phyloP scores from a whole-genome alignment of 257 asterid genomes.

The Ajuga chamaepitys region DNA sequence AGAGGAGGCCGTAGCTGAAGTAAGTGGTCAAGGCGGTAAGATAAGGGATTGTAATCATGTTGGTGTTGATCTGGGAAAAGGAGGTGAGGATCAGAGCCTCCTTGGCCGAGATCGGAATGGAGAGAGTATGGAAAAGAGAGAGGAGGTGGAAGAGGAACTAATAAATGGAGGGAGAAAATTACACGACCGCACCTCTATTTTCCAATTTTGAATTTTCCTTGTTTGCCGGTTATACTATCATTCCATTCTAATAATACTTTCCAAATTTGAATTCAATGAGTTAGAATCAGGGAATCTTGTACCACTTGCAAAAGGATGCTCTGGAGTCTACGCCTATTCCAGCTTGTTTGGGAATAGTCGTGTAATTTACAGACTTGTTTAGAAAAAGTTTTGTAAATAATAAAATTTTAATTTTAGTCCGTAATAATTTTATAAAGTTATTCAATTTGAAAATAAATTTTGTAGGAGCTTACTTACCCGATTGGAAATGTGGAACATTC shows the following conservation, averaged over 20 bases:
- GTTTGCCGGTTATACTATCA: not conserved
- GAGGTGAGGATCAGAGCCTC: slow-evolving; percentile 24
- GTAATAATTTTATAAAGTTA: too few species aligned
- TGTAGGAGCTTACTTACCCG: too few species aligned
- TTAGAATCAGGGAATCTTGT: not conserved
- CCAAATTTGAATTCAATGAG: not conserved
- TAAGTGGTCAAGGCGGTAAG: slow-evolving; percentile 88
- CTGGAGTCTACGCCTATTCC: too few species aligned
- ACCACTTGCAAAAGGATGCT: not conserved
- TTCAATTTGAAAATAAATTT: too few species aligned
- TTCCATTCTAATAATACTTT: not conserved
- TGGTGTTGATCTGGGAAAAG: slow-evolving; percentile 29
- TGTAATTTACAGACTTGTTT: too few species aligned
- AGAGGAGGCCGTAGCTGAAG: slow-evolving; percentile 96
- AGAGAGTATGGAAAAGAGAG: slow-evolving; percentile 14
- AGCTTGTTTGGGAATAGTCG: too few species aligned
- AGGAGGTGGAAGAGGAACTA: slow-evolving; percentile 1
- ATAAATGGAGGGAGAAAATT: slow-evolving; percentile 20
- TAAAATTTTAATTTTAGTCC: too few species aligned
- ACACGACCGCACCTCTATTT: slow-evolving; percentile 10
- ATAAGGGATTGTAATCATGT: slow-evolving; percentile 88
- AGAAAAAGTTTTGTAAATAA: too few species aligned
- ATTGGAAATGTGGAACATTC: too few species aligned
- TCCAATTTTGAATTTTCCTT: not conserved
- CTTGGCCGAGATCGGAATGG: slow-evolving; percentile 24